Base-by-base conservation (phyloP, 768 basidiomycete species). In the Rhizopogon vinicolor region DNA sequence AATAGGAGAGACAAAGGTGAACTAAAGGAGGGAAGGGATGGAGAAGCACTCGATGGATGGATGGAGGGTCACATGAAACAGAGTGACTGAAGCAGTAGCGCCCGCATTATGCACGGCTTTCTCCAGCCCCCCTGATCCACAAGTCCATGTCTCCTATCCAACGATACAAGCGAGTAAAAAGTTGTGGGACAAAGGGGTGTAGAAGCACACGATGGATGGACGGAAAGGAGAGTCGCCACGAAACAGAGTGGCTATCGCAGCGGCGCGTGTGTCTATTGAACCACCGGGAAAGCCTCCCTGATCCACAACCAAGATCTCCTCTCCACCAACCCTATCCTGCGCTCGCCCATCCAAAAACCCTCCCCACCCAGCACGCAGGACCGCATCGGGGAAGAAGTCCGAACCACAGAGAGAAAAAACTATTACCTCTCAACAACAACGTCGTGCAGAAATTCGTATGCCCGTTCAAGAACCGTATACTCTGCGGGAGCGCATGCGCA, bases 401-500 rank as follows among this genome's bases (percentile, higher is more conserved):
- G 16, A 22, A 4, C 4, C 41, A 42, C 40, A 8, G 2, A 41
- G 7, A 22, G 25, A 18, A 22, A 19, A 35, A 19, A n/a, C n/a
- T n/a, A n/a, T n/a, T n/a, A 75, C 78, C 79, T 59, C 86, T 76
- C 31, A 94, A 67, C 8, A 89, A 74, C 8, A 95, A 74, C 0
- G 89, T 90, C 1, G 93, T 95, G 59, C 91, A 91, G 68, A 93
- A 94, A 64, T 87, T 89, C 12, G 87, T 91, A 63, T 96, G 93
- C 0, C 91, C 92, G 42, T 77, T 81, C 57, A 95, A 76, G 78
- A 95, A 88, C 18, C 85, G 75, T 50, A 94, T 77, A 18, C 75
- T 78, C 68, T 94, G 92, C 0, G 92, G 87, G 1, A 90, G 73
- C 1, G 80, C 92, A 55, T 85, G 72, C 50, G 78, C 73, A 77